A percentile compares a stretch with the other conserved stretches of the same genome.
phyloP scores from a whole-genome alignment of 768 basidiomycete species.

The Cystofilobasidium ferigula region DNA sequence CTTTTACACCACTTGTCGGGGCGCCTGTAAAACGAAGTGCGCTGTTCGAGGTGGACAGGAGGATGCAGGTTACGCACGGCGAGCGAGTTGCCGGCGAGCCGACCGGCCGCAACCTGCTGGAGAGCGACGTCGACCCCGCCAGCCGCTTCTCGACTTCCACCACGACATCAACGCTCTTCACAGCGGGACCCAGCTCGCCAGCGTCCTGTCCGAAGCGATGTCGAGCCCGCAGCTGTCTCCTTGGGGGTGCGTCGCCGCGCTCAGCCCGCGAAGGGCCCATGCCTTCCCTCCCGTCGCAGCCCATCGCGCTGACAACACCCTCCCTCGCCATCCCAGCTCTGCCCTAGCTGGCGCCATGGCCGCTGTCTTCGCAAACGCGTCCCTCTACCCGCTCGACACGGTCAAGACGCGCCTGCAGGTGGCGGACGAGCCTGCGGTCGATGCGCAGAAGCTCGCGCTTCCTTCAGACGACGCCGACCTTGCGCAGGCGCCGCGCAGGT shows the following conservation, averaged over 20 bases:
- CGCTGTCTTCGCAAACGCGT: constrained; percentile 80
- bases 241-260: constrained; percentile 18
- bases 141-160: too few relatives aligned
- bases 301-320: neutral
- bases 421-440: constrained; percentile 33
- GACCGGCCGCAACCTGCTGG: too few relatives aligned
- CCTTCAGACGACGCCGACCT: constrained; percentile 37
- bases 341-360: constrained; percentile 88
- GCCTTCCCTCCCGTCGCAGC: neutral
- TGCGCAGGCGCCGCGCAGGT: constrained; percentile 28
- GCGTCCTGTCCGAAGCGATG: neutral
- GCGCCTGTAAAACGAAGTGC: too few relatives aligned
- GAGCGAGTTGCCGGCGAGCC: too few relatives aligned
- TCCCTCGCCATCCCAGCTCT: constrained; percentile 46
- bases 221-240: constrained; percentile 15
- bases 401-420: constrained; percentile 94
- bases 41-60: too few relatives aligned
- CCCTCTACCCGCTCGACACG: constrained; percentile 91
- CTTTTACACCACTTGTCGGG: too few relatives aligned
- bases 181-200: too few relatives aligned
- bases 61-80: too few relatives aligned
- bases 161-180: too few relatives aligned
- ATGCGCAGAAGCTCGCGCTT: neutral
- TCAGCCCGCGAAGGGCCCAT: neutral
- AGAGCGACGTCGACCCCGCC: too few relatives aligned